Evolutionary conservation across 192 early-diverging fungal species (phyloP).

Genomic region (Diversispora epigaea): DNA sequence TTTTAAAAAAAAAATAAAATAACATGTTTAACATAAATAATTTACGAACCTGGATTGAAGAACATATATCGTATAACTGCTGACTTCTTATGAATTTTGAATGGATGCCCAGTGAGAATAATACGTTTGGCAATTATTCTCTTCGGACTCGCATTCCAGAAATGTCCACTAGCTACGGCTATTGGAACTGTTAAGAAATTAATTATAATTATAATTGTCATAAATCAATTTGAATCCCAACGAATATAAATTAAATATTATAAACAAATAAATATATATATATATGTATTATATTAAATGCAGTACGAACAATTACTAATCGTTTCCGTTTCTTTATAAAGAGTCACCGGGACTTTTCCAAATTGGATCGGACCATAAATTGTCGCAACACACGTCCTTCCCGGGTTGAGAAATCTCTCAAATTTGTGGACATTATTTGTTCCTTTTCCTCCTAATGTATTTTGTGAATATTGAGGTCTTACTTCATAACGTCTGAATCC

Average conservation of each 20-base stretch:
- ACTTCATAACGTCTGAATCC: slow-evolving; percentile 89
- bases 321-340: slow-evolving; percentile 71
- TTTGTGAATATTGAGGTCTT: slow-evolving; percentile 86
- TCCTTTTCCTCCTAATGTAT: slow-evolving; percentile 72
- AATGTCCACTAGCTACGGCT: slow-evolving; percentile 78
- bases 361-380: slow-evolving; percentile 92
- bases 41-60: slow-evolving; percentile 65
- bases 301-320: slow-evolving; percentile 52
- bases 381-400: slow-evolving; percentile 73
- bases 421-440: slow-evolving; percentile 95
- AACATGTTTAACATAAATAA: neutral
- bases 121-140: slow-evolving; percentile 95
- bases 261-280: neutral
- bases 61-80: slow-evolving; percentile 98
- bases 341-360: slow-evolving; percentile 77
- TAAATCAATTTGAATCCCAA: neutral
- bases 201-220: neutral
- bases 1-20: neutral
- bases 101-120: slow-evolving; percentile 91
- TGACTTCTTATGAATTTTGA: slow-evolving; percentile 88
- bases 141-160: slow-evolving; percentile 71
- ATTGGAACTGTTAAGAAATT: slow-evolving; percentile 41
- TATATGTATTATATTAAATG: neutral
- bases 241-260: too few species aligned
- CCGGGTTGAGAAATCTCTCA: slow-evolving; percentile 84